phyloP scores from a whole-genome alignment of 2,329 filamentous ascomycete genomes.

The Colletotrichum ledebouriae region DNA sequence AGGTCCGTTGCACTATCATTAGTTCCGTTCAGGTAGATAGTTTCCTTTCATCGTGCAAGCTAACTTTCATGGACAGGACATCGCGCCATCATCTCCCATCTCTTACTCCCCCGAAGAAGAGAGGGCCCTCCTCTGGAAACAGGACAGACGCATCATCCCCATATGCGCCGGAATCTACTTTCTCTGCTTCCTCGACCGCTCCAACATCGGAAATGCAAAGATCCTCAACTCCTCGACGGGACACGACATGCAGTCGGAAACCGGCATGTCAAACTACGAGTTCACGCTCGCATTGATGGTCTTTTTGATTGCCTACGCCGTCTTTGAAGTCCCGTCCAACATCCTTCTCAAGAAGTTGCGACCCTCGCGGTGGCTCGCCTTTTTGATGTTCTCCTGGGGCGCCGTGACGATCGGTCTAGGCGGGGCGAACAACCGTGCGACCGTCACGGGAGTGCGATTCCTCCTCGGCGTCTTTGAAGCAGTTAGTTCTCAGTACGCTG shows the following conservation, averaged over 20 bases:
- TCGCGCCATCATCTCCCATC: neutral
- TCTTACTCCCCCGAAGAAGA: constrained; percentile 45
- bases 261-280: constrained; percentile 71
- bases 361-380: constrained; percentile 53
- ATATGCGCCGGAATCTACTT: constrained; percentile 75
- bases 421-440: constrained; percentile 53
- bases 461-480: constrained; percentile 58
- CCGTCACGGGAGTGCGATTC: constrained; percentile 56
- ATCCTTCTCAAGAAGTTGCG: constrained; percentile 53
- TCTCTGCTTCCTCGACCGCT: constrained; percentile 75
- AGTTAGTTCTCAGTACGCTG: too few relatives aligned
- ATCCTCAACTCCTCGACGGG: constrained; percentile 72
- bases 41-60: too few relatives aligned
- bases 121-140: constrained; percentile 64
- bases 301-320: constrained; percentile 64
- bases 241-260: constrained; percentile 73
- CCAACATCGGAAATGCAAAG: constrained; percentile 78
- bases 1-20: neutral
- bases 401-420: constrained; percentile 55
- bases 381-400: constrained; percentile 56
- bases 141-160: constrained; percentile 74
- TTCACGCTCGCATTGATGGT: constrained; percentile 72
- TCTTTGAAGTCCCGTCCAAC: constrained; percentile 58
- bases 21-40: too few relatives aligned
- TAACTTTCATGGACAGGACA: neutral